A percentile compares a stretch with the other conserved stretches of the same genome.
Conservation (phyloP, 176 grass and related monocot species). For the Urochloa ruziziensis region DNA sequence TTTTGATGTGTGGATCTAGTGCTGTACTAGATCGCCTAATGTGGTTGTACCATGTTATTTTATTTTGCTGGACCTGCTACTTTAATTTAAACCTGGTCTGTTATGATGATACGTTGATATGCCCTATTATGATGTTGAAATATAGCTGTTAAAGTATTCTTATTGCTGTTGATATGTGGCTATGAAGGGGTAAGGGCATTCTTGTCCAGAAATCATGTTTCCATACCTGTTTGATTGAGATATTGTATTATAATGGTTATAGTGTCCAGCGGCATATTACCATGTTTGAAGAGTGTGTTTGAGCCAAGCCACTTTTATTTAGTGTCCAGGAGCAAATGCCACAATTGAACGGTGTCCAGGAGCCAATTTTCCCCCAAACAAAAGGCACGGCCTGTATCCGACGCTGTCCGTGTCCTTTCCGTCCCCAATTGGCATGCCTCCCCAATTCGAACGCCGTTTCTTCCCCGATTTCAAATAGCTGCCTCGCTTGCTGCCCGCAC, state of each 20-base stretch:
- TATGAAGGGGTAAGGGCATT: neutral
- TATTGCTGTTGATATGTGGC: too few species aligned
- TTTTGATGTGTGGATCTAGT: neutral
- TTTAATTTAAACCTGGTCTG: too few species aligned
- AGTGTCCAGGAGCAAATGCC: too few species aligned
- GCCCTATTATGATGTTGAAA: neutral
- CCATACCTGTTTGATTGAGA: neutral
- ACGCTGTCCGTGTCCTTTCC: neutral
- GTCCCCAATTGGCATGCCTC: too few species aligned
- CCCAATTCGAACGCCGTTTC: neutral
- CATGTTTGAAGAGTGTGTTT: neutral
- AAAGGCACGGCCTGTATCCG: neutral
- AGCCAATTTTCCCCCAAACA: neutral
- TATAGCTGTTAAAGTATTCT: too few species aligned
- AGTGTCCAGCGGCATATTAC: neutral
- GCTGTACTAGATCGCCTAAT: neutral
- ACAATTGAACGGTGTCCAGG: too few species aligned
- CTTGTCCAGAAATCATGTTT: neutral
- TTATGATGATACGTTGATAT: too few species aligned
- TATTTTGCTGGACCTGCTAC: neutral
- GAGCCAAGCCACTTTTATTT: neutral
- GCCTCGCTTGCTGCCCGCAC: neutral
- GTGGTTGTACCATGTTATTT: neutral
- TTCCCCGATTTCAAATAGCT: constrained; percentile 34
- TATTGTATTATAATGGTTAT: neutral